A percentile compares a stretch with the other conserved stretches of the same genome.
Evolutionary conservation across 352 stramenopile species (phyloP).

Genomic region (Pythium biforme): DNA sequence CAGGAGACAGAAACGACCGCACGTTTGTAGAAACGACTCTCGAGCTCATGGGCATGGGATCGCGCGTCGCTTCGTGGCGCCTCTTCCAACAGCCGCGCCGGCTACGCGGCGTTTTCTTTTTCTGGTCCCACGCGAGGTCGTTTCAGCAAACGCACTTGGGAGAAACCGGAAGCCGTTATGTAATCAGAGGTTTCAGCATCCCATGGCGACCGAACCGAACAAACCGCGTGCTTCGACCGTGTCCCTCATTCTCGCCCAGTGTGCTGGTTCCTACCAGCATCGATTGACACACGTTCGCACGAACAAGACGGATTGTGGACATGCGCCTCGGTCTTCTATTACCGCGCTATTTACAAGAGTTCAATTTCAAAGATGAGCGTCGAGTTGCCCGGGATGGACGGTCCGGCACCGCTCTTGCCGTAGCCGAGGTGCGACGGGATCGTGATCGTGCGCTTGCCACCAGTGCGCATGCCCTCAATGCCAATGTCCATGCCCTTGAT

Average conservation of each 20-base stretch:
- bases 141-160: background rate
- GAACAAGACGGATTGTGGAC: too few species aligned
- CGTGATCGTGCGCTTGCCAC: slow-evolving; percentile 91
- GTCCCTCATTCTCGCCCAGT: too few species aligned
- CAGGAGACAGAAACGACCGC: slow-evolving; percentile 10
- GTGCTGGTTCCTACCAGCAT: too few species aligned
- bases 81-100: slow-evolving; percentile 12
- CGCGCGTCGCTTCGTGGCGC: slow-evolving; percentile 15
- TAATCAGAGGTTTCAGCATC: background rate
- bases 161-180: background rate
- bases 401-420: slow-evolving; percentile 74
- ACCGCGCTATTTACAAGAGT: slow-evolving; percentile 59
- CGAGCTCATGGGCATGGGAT: background rate
- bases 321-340: slow-evolving; percentile 2
- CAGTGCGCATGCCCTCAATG: slow-evolving; percentile 86
- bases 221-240: too few species aligned
- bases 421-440: slow-evolving; percentile 95
- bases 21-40: slow-evolving; percentile 8
- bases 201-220: too few species aligned
- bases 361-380: slow-evolving; percentile 95
- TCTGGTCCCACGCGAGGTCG: background rate
- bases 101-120: background rate
- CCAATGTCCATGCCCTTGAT: slow-evolving; percentile 96
- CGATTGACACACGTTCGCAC: too few species aligned
- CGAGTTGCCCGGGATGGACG: slow-evolving; percentile 89